Percentiles rank a stretch among this genome's conserved stretches.
These are phyloP conservation scores for Gliomastix tumulicola DNA, from an alignment of 2,329 filamentous ascomycete species.

Conservation along the genomic window DNA sequence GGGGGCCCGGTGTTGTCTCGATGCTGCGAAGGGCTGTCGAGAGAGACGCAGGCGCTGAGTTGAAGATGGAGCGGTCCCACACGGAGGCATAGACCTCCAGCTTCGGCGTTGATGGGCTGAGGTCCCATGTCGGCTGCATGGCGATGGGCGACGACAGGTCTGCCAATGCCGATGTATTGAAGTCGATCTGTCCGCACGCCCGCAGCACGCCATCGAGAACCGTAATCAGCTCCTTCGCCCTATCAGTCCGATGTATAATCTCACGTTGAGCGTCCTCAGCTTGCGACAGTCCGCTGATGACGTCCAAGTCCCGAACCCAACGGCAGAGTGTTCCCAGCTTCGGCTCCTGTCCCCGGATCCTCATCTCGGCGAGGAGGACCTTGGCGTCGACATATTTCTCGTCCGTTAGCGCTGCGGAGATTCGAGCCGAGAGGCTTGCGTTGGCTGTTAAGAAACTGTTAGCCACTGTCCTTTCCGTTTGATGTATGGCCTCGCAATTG, in stretches of 20 bases:
- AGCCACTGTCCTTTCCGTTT: neutral
- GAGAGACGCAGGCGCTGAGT: slow-evolving; percentile 25
- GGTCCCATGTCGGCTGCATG: slow-evolving; percentile 54
- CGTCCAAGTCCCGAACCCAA: slow-evolving; percentile 66
- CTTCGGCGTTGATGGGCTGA: slow-evolving; percentile 34
- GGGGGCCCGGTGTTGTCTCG: slow-evolving; percentile 51
- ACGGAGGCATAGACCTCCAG: slow-evolving; percentile 49
- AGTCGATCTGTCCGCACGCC: slow-evolving; percentile 54
- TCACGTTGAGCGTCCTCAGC: slow-evolving; percentile 22
- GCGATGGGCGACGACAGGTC: slow-evolving; percentile 40
- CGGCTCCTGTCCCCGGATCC: slow-evolving; percentile 55
- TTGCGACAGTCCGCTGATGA: slow-evolving; percentile 54
- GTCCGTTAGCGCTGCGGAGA: slow-evolving; percentile 59
- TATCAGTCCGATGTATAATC: slow-evolving; percentile 33
- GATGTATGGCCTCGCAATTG: neutral
- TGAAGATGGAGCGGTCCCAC: slow-evolving; percentile 47
- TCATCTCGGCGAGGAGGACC: slow-evolving; percentile 63
- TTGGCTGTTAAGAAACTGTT: slow-evolving; percentile 27
- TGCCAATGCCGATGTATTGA: slow-evolving; percentile 13
- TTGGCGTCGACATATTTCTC: slow-evolving; percentile 59
- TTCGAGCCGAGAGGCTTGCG: slow-evolving; percentile 58
- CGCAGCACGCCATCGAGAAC: slow-evolving; percentile 60
- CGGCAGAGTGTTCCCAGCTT: slow-evolving; percentile 63
- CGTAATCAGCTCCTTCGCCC: slow-evolving; percentile 47
- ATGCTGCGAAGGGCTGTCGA: slow-evolving; percentile 45